Evolutionary conservation across 371 early-diverging fungal genomes (phyloP), one percentile per base, ranked within the genome.

Genomic region (Mucor ambiguus): DNA sequence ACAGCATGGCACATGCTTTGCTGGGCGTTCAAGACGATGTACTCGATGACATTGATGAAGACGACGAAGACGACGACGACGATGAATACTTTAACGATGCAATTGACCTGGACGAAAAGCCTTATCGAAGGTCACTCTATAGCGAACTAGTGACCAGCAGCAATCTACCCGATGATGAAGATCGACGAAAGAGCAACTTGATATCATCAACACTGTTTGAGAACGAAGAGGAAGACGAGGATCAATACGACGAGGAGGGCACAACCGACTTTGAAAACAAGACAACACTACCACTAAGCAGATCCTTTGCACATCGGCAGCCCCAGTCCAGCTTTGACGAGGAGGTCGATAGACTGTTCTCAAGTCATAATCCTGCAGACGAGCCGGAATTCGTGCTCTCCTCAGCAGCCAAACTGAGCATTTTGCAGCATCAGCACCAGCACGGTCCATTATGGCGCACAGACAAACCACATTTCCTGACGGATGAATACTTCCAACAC

Each of bases 321-420:
- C 44, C 30, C 3, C 60, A 63, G 20, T 24, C 37, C 14, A 54
- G 24, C 3, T 69, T 65, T 48, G 64, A 72, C 5, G 77, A 77
- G 59, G 77, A 77, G 52, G 71, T 74, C 4, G 77, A 73, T 48
- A 68, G 68, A 6, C 68, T 77, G 18, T 77, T 77, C 37, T 74
- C 74, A 0, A 60, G 70, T 24, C 58, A 49, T 26, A 67, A 59
- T 37, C 57, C 62, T 5, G 55, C 68, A 14, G 72, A 71, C 18
- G 44, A 55, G 8, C 58, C 67, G 0, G 77, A 77, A 35, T 71
- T 43, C 24, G 68, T 58, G 3, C n/a, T 66, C 20, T 61, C 63
- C 3, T 43, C 63, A 8, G 58, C 58, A 3, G 32, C 57, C 22
- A 64, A 69, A 57, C 60, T 71, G 68, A 63, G 35, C 43, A 20